Percentiles rank a stretch among this genome's conserved stretches.
Conservation (phyloP, 345 rosid genomes). For the Salix exigua region DNA sequence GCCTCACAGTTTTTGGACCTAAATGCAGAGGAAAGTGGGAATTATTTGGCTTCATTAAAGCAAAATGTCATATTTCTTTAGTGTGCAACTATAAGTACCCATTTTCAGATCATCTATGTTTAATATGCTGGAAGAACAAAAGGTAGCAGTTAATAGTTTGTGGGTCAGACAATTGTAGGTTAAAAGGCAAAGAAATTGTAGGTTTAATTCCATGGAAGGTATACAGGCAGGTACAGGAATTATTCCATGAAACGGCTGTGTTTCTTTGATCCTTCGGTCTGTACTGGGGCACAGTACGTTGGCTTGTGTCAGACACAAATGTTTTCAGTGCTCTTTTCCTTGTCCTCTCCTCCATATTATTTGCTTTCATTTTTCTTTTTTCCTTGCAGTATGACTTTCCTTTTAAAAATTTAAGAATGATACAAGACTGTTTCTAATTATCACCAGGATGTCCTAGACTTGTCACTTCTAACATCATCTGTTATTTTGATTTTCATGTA, state of each 20-base stretch:
- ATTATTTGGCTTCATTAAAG: neutral
- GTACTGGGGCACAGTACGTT: neutral
- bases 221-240: neutral
- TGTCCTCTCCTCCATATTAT: neutral
- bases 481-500: slow-evolving; percentile 33
- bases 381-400: neutral
- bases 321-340: neutral
- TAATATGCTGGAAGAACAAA: neutral
- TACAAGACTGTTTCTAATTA: neutral
- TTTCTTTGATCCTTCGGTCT: neutral
- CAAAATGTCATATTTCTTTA: neutral
- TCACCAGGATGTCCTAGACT: neutral
- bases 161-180: neutral
- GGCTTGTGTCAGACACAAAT: neutral
- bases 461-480: neutral
- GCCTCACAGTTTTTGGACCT: neutral
- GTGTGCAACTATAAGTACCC: neutral
- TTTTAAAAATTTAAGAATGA: neutral
- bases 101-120: neutral
- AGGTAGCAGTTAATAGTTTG: neutral
- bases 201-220: neutral
- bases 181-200: neutral
- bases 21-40: neutral
- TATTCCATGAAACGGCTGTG: neutral
- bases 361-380: neutral